A percentile compares a stretch with the other conserved stretches of the same genome.
phyloP scores from a whole-genome alignment of 805 yeast species.

The Priceomyces haplophilus region DNA sequence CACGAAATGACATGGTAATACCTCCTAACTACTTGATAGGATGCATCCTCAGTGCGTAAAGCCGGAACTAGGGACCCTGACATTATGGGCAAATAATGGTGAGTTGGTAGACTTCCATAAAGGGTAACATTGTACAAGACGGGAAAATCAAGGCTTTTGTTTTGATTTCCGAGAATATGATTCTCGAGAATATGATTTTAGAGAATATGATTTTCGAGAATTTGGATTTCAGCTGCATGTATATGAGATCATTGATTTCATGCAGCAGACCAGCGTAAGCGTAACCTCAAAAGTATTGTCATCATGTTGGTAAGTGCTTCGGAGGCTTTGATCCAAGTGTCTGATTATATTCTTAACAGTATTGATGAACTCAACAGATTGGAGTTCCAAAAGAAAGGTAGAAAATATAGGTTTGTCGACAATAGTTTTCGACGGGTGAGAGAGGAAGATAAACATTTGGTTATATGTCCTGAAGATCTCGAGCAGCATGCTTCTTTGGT shows the following conservation, averaged over 20 bases:
- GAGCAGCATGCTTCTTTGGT: constrained; percentile 33
- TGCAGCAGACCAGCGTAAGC: no score
- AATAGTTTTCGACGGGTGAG: constrained; percentile 48
- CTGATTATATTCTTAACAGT: constrained; percentile 36
- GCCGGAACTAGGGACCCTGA: no score
- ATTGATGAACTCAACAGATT: constrained; percentile 31
- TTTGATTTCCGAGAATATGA: background rate
- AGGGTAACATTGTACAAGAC: background rate
- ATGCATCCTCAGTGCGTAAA: no score
- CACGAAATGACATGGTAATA: no score
- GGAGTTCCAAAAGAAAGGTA: constrained; percentile 42
- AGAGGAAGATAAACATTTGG: constrained; percentile 48
- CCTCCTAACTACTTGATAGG: no score
- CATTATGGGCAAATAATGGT: no score
- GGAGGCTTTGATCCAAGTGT: constrained; percentile 34
- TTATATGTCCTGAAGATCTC: constrained; percentile 32
- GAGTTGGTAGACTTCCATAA: background rate
- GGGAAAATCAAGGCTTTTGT: background rate
- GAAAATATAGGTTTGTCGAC: constrained; percentile 47
- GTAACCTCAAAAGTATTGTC: no score
- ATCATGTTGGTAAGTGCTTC: constrained; percentile 18
- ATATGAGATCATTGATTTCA: no score
- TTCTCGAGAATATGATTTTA: background rate
- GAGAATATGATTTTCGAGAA: no score
- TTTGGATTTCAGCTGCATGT: no score